Percentiles rank a stretch among this genome's conserved stretches.
Conservation (phyloP, 257 asterid species). For the Henckelia pumila region DNA sequence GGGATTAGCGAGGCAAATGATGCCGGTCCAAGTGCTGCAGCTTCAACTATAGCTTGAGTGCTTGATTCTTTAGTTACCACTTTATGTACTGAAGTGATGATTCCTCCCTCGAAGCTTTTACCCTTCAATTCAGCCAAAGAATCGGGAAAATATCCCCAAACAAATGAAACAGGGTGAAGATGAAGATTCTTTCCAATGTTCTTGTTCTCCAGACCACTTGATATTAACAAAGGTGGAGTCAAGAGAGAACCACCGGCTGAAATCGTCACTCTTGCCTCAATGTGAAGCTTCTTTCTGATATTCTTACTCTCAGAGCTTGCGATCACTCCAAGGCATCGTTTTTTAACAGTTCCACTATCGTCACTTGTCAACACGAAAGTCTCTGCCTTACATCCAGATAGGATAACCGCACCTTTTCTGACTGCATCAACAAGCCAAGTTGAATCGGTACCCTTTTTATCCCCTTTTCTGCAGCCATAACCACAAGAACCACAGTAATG, state of each 20-base stretch:
- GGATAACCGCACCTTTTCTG: conserved; percentile 57
- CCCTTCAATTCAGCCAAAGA: conserved; percentile 47
- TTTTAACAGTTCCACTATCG: conserved; percentile 27
- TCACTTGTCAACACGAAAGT: conserved; percentile 40
- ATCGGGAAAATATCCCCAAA: conserved; percentile 92
- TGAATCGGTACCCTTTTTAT: conserved; percentile 71
- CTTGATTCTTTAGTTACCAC: conserved; percentile 45
- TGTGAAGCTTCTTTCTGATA: conserved; percentile 39
- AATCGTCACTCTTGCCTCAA: conserved; percentile 56
- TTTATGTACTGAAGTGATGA: conserved; percentile 70
- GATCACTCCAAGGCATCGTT: conserved; percentile 63
- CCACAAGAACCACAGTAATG: conserved; percentile 92
- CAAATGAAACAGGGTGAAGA: conserved; percentile 69
- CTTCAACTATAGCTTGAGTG: conserved; percentile 54
- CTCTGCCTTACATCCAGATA: conserved; percentile 75
- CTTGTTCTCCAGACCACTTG: conserved; percentile 71
- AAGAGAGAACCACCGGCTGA: conserved; percentile 74
- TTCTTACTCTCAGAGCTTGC: conserved; percentile 39
- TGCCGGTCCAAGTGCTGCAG: conserved; percentile 64
- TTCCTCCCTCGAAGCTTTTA: conserved; percentile 72
- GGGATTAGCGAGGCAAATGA: conserved; percentile 53
- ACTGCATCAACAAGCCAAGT: conserved; percentile 96
- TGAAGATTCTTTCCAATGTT: conserved; percentile 82
- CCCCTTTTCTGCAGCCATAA: conserved; percentile 83
- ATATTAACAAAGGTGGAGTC: conserved; percentile 73